Evolutionary conservation across 257 asterid genomes (phyloP).

Genomic region (Plantago major): DNA sequence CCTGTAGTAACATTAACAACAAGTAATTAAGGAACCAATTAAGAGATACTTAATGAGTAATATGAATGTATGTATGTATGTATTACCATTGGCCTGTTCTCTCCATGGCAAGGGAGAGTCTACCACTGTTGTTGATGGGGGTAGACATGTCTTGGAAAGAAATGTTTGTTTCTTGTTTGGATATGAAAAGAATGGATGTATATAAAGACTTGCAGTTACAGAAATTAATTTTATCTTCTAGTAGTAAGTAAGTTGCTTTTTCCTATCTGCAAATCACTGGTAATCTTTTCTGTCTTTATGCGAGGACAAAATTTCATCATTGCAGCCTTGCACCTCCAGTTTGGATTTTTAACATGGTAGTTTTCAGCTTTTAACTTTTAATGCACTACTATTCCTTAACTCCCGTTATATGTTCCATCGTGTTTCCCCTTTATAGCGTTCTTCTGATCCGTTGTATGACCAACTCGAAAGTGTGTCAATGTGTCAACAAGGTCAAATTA

Average conservation of each 20-base stretch:
- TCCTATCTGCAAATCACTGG: too few species aligned
- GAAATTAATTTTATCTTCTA: too few species aligned
- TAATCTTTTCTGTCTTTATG: too few species aligned
- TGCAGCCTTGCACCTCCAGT: too few species aligned
- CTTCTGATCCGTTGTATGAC: too few species aligned
- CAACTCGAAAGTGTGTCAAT: too few species aligned
- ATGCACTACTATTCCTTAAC: neutral
- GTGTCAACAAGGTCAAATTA: too few species aligned
- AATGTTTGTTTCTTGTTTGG: constrained; percentile 19
- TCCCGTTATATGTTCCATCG: neutral
- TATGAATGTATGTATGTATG: neutral
- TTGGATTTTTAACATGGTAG: neutral
- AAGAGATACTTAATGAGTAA: neutral
- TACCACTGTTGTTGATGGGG: constrained; percentile 24
- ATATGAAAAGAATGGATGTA: constrained; percentile 22
- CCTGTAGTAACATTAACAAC: constrained; percentile 38
- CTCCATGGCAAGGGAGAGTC: constrained; percentile 75
- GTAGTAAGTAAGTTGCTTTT: too few species aligned
- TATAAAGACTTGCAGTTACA: too few species aligned
- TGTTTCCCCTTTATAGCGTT: neutral
- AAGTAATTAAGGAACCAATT: neutral
- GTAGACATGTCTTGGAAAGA: constrained; percentile 34
- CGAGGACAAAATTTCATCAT: too few species aligned
- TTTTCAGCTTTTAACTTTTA: neutral
- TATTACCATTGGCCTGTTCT: constrained; percentile 91